Percentiles rank a stretch among this genome's conserved stretches.
Evolutionary conservation across 768 basidiomycete species (phyloP).

Genomic region (Pleurotus ostreatus): DNA sequence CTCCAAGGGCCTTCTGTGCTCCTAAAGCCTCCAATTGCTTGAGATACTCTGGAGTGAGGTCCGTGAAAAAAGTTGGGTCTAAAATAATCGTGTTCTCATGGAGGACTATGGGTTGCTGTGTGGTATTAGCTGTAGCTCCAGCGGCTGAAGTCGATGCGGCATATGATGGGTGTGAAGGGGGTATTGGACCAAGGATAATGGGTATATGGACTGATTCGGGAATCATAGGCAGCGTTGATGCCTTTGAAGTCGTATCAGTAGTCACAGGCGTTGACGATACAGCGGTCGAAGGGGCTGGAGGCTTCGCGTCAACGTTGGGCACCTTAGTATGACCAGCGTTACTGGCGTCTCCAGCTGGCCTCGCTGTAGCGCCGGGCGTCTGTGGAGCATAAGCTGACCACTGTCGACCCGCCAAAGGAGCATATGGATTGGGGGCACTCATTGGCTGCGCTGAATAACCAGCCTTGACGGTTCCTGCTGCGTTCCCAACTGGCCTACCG

Average conservation of each 20-base stretch:
- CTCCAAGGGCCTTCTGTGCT: conserved; percentile 74
- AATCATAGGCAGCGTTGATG: conserved; percentile 19
- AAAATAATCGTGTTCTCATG: conserved; percentile 83
- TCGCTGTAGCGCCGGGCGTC: background rate
- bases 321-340: conserved; percentile 7
- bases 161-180: conserved; percentile 30
- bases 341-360: background rate
- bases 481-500: background rate
- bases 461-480: conserved; percentile 8
- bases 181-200: conserved; percentile 73
- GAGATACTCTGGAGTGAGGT: conserved; percentile 69
- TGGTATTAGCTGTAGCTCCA: background rate
- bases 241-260: conserved; percentile 14
- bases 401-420: conserved; percentile 9
- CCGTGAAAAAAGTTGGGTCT: conserved; percentile 81
- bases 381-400: conserved; percentile 10
- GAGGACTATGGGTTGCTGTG: conserved; percentile 51
- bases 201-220: conserved; percentile 63
- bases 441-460: conserved; percentile 9
- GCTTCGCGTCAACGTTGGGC: conserved; percentile 19
- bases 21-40: conserved; percentile 76
- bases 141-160: conserved; percentile 7
- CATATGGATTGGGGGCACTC: conserved; percentile 13
- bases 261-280: conserved; percentile 7
- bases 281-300: conserved; percentile 20